phyloP scores from a whole-genome alignment of 2,329 filamentous ascomycete genomes.

The Berkeleyomyces rouxiae region DNA sequence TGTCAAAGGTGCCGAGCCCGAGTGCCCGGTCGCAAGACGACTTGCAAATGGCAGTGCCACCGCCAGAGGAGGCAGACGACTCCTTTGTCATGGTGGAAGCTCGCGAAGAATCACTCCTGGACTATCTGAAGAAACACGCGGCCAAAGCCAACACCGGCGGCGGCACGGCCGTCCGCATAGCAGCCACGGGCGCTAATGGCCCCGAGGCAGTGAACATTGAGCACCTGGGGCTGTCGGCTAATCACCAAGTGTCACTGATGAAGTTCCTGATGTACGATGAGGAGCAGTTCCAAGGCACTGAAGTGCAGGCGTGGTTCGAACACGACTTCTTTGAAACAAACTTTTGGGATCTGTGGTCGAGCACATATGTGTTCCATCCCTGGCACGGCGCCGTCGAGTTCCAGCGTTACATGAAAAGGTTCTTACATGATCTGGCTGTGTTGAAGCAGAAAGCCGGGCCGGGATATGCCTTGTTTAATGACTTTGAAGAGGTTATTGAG shows the following conservation, averaged over 20 bases:
- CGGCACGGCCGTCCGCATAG: slow-evolving; percentile 9
- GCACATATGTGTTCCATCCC: slow-evolving; percentile 22
- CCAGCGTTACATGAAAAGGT: slow-evolving; percentile 22
- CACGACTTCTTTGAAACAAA: slow-evolving; percentile 22
- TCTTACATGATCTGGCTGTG: slow-evolving; percentile 20
- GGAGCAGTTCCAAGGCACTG: slow-evolving; percentile 19
- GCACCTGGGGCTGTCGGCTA: slow-evolving; percentile 9
- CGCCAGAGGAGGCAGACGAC: background rate
- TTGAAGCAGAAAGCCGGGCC: slow-evolving; percentile 21
- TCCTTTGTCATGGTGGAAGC: background rate
- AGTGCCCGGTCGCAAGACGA: background rate
- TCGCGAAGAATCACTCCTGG: slow-evolving; percentile 5
- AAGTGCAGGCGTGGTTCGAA: slow-evolving; percentile 16
- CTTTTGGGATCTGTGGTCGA: slow-evolving; percentile 24
- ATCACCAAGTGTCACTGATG: slow-evolving; percentile 17
- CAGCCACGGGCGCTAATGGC: background rate
- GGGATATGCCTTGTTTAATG: slow-evolving; percentile 19
- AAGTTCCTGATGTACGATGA: slow-evolving; percentile 19
- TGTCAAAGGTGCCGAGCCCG: slow-evolving; percentile 12
- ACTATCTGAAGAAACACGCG: slow-evolving; percentile 9
- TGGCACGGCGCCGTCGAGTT: slow-evolving; percentile 24
- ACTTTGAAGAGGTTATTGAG: slow-evolving; percentile 22
- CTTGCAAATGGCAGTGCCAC: background rate
- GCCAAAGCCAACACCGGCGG: background rate
- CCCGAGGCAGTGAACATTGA: slow-evolving; percentile 9